Evolutionary conservation across 345 rosid genomes (phyloP), one percentile per base, ranked within the genome.

Genomic region (Rhizophora apiculata): DNA sequence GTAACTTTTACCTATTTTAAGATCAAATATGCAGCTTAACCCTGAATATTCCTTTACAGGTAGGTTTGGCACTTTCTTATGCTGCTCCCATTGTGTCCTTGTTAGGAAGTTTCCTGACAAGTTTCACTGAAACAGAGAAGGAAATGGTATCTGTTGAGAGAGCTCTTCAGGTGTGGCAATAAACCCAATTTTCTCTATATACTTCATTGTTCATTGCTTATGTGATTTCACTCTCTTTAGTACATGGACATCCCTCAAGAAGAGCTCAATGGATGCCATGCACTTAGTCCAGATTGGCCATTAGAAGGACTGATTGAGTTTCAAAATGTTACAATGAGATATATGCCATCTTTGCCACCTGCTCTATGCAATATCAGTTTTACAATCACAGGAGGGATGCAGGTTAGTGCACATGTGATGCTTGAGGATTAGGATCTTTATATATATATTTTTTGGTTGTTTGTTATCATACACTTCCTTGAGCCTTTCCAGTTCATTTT

Each of bases 61-160:
- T 89, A 52, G 98, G 97, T 65, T 85, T 91, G 84, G 96, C 96
- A 19, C 95, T 93, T 69, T 91, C 97, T 39, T 93, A 89, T 79
- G 91, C 96, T 67, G 85, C 98, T 74, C 97, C 97, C 49, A 62
- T 86, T 31, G 97, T 93, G 79, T 91, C 98, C 64, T 70, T 83
- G 68, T 74, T 93, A 68, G 97, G 98, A 78, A 91, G 80, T 74
- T 93, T 93, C 69, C 82, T 93, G 69, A 81, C 98, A 65, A 93
- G 94, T 80, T 91, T 93, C 76, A 88, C 97, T 20, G 98, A 93
- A 83, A 91, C 97, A 48, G 98, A 93, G 78, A 93, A 91, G 70
- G 98, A 94, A 80, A 88, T 93, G 94, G 97, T 94, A 69, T 85
- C 97, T 37, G 64, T 94, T 67, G 97, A 94, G 86, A 91, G 97